Conservation (phyloP, 345 rosid species). For the Euphorbia peplus region DNA sequence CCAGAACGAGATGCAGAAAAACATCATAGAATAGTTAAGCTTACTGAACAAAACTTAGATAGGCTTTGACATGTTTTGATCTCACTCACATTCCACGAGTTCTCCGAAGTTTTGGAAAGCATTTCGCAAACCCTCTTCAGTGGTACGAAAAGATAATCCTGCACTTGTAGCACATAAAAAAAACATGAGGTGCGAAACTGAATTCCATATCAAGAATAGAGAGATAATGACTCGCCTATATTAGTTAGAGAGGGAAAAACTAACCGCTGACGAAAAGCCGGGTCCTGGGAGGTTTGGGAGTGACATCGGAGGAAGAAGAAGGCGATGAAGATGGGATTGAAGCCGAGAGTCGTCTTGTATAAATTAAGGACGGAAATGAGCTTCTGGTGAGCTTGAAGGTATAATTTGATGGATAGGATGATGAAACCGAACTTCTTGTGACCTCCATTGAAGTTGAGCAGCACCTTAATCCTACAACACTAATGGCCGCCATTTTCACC, state of each 20-base stretch:
- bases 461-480: neutral
- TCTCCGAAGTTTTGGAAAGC: slow-evolving; percentile 65
- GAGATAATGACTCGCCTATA: neutral
- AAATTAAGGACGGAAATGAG: neutral
- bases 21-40: neutral
- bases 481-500: neutral
- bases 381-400: neutral
- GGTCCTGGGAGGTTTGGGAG: slow-evolving; percentile 27
- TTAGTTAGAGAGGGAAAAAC: slow-evolving; percentile 12
- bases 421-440: neutral
- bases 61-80: neutral
- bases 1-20: neutral
- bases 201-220: too few relatives aligned
- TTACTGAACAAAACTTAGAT: slow-evolving; percentile 1
- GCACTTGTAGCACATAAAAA: slow-evolving; percentile 14
- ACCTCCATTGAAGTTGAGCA: neutral
- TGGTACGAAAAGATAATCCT: slow-evolving; percentile 82
- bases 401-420: neutral
- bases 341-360: neutral
- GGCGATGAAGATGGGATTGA: slow-evolving; percentile 21
- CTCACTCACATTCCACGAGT: slow-evolving; percentile 51
- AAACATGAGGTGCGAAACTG: too few relatives aligned
- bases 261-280: slow-evolving; percentile 71
- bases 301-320: slow-evolving; percentile 22
- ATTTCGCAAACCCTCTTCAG: slow-evolving; percentile 63